Base-by-base conservation (phyloP, 1,284 basidiomycete genomes). In the Microbotryomycetes sp. region DNA sequence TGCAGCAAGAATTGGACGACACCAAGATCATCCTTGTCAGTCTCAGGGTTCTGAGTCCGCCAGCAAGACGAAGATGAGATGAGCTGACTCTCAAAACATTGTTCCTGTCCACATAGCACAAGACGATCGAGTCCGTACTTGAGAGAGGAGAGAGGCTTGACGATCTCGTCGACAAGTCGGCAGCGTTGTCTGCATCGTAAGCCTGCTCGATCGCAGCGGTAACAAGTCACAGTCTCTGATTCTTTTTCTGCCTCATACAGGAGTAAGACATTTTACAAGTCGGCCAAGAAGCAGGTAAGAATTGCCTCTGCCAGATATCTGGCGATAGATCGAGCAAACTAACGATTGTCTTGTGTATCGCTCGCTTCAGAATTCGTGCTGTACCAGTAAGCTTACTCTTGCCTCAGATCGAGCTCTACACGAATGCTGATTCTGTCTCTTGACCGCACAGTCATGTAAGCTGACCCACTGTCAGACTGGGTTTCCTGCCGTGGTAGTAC, bases 1-100 rank as follows among this genome's bases (percentile, higher is more conserved):
- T 99, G 19, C 96, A 99, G 77, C 88, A 92, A 75, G 96, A 99
- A 75, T 78, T 99, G 53, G 96, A 99, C 75, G 96, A 99, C 80
- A 98, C 96, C 7, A 99, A 99, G 86, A 94, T 99, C 70, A 86
- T 98, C 42, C 78, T 97, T 76, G 91, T 92, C 69, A 66, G 86
- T 79, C 29, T 52, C 29, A 15, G 14, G 14, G 25, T 42, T 57
- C 14, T 26, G 9, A n/a, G n/a, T n/a, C n/a, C n/a, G n/a, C n/a
- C n/a, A n/a, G n/a, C n/a, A n/a, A n/a, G n/a, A n/a, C n/a, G n/a
- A n/a, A n/a, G n/a, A n/a, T n/a, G n/a, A n/a, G n/a, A n/a, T n/a
- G n/a, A n/a, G n/a, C n/a, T n/a, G n/a, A n/a, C n/a, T n/a, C n/a
- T n/a, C n/a, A n/a, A n/a, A n/a, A 42, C 12, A 19, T 9, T 63